Base-by-base conservation (phyloP, 2,329 filamentous ascomycete genomes). In the Phaeomoniella chlamydospora region DNA sequence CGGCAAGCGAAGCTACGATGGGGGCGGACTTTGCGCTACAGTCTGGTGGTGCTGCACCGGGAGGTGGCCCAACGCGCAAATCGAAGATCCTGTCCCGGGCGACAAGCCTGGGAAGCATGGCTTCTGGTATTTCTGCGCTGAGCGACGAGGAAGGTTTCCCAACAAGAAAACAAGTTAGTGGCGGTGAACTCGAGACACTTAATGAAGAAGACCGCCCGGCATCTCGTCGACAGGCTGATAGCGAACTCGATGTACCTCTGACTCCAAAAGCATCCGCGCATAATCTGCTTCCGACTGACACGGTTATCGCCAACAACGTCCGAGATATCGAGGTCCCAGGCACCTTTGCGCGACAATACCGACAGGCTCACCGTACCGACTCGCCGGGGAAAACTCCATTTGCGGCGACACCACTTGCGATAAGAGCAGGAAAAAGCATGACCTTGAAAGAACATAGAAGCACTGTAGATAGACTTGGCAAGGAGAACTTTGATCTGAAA, bases 401-500 rank as follows among this genome's bases (percentile, higher is more conserved):
- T 3, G 59, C 63, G 5, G 67, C 69, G 16, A 67, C 67, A 1
- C 58, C 67, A 3, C 55, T 53, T 4, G 57, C 67, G 37, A 62
- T 64, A 18, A 67, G 74, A 31, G 67, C 68, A 31, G 76, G 77
- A 14, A 77, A 72, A 49, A 83, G 74, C 46, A 64, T 98, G 58
- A 96, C 90, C 0, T 64, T 98, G 29, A 96, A 94, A 56, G 90
- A 98, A 58, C 90, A 98, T 58, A 94, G 88, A 53, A 93, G 81
- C 58, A 96, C 88, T 11, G 94, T 98, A 44, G 90, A 98, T 57
- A 77, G 87, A 40, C 69, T 96, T 2, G 92, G 85, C 41, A 98
- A 98, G 59, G 90, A 98, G 56, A 98, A 98, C 45, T 98, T 96
- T 53, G 85, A 85, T 15, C 68, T 98, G 37, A 96, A 96, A 58